Percentiles rank a stretch among this genome's conserved stretches.
phyloP scores from a whole-genome alignment of 345 rosid genomes.

The Boechera stricta region DNA sequence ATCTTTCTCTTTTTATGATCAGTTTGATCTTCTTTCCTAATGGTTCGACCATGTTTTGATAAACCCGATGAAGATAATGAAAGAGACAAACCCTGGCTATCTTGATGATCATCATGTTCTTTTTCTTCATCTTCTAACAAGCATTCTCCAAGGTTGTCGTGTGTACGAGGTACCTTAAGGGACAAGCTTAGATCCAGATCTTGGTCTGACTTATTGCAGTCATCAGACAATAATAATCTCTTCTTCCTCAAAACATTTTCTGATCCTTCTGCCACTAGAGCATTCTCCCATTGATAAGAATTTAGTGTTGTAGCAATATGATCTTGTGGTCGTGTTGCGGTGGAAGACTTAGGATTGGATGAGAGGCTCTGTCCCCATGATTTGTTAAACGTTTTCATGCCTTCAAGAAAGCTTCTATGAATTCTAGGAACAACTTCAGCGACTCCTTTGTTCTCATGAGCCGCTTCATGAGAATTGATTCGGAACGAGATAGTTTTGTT shows the following conservation, averaged over 20 bases:
- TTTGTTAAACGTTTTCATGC: conserved; percentile 42
- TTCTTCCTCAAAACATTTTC: conserved; percentile 53
- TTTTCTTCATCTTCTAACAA: conserved; percentile 29
- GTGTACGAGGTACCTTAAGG: conserved; percentile 49
- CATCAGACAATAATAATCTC: conserved; percentile 40
- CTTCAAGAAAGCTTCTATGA: conserved; percentile 46
- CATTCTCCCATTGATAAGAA: conserved; percentile 34
- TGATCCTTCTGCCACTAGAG: conserved; percentile 35
- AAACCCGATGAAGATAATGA: conserved; percentile 63
- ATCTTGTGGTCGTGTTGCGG: conserved; percentile 37
- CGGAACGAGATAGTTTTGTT: conserved; percentile 43
- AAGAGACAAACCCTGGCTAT: conserved; percentile 60
- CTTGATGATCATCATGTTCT: conserved; percentile 30
- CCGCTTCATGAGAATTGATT: conserved; percentile 33
- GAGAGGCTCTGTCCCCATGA: conserved; percentile 44
- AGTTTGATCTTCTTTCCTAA: conserved; percentile 45
- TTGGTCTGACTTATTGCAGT: conserved; percentile 31
- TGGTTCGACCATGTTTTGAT: conserved; percentile 47
- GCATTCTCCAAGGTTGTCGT: conserved; percentile 34
- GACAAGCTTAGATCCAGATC: conserved; percentile 75
- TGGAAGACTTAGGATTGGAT: conserved; percentile 35
- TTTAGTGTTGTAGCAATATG: conserved; percentile 19
- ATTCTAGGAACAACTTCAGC: conserved; percentile 37
- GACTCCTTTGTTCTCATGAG: conserved; percentile 31
- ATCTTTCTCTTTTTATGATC: conserved; percentile 44